Conservation (phyloP, 495 filamentous ascomycete species). For the Lentithecium fluviatile region DNA sequence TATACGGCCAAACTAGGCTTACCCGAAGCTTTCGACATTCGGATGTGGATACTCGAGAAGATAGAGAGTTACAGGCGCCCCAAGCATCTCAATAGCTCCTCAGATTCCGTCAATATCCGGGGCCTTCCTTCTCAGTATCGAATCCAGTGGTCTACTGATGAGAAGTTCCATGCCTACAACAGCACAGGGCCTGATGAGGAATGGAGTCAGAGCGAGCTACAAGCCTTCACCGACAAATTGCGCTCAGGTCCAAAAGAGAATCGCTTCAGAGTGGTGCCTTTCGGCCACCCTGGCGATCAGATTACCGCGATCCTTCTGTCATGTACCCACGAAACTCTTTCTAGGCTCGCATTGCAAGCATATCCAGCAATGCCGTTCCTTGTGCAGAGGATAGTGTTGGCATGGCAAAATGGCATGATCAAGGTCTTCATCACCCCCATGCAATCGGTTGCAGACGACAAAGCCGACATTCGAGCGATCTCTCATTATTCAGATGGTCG, state of each 20-base stretch:
- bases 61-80: background rate
- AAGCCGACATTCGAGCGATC: constrained; percentile 51
- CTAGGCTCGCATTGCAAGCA: constrained; percentile 43
- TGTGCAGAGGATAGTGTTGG: constrained; percentile 42
- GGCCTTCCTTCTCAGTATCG: constrained; percentile 41
- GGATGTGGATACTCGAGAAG: constrained; percentile 5
- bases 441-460: constrained; percentile 43
- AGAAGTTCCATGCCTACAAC: constrained; percentile 34
- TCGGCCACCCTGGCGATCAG: constrained; percentile 51
- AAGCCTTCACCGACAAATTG: constrained; percentile 46
- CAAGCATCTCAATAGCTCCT: constrained; percentile 5
- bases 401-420: constrained; percentile 50
- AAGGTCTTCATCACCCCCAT: constrained; percentile 49
- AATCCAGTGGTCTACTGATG: constrained; percentile 14
- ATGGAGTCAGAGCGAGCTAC: constrained; percentile 50
- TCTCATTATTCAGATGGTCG: constrained; percentile 45
- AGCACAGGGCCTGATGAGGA: constrained; percentile 21
- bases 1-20: constrained; percentile 41
- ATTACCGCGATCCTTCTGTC: constrained; percentile 48
- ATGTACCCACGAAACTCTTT: constrained; percentile 41
- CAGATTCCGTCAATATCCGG: constrained; percentile 38
- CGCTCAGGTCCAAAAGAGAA: constrained; percentile 41
- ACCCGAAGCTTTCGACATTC: constrained; percentile 32
- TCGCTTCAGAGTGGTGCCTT: constrained; percentile 46
- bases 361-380: constrained; percentile 50